Base-by-base conservation (phyloP, 176 grass and related monocot species). In the Poa annua region DNA sequence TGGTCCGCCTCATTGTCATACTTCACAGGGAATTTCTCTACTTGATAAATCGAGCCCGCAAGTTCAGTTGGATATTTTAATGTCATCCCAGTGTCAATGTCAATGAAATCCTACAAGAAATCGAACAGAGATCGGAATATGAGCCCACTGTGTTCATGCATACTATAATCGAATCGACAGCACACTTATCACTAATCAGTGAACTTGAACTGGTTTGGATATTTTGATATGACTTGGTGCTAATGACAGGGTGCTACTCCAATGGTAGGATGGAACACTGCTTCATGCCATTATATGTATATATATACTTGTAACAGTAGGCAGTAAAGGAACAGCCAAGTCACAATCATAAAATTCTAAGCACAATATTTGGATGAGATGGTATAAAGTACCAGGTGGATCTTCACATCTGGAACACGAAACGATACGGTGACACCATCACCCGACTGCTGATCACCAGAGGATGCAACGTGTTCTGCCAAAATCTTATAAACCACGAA, bases 91-190 rank as follows among this genome's bases (percentile, higher is more conserved):
- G 63, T 88, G 74, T 90, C 92, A 84, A 83, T 78, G 49, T 92
- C 82, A 83, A 95, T 71, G 56, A 68, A 77, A 90, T 90, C 92
- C 96, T 98, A 70, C n/a, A 72, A 85, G 39, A 49, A 88, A 84
- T 69, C 44, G 80, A 61, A 86, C 19, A 74, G 20, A 47, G 45
- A 81, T 80, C 4, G 14, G 66, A 67, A 49, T 52, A 73, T 75
- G 75, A 76, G 81, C 45, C 71, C 25, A 26, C 15, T 45, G 25
- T 74, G 42, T 13, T 79, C 60, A 78, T 74, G 56, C 60, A 77
- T 66, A 76, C 21, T 45, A 74, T 68, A 71, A 76, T 80, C 59
- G 35, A 74, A 51, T 48, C 45, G 17, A 74, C 8, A 45, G 55
- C 36, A 59, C 44, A 48, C 26, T 55, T 75, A 62, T 41, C 83